These are phyloP conservation scores for Ligustrum vulgare DNA, from an alignment of 257 asterid species.

Conservation along the genomic window DNA sequence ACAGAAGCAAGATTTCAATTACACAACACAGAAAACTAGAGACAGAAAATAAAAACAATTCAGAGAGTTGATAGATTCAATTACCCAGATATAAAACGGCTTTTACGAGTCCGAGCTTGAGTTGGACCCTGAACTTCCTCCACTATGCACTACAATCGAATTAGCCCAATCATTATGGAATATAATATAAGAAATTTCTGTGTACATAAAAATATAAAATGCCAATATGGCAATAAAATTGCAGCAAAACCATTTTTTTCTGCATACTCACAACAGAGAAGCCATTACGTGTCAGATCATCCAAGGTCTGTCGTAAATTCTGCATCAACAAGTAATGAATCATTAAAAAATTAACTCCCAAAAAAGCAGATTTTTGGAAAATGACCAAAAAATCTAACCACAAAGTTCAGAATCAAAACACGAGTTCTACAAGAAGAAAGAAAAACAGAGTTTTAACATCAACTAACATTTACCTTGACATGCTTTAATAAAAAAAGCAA, in stretches of 20 bases:
- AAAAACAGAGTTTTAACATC: background rate
- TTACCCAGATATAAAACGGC: slow-evolving; percentile 98
- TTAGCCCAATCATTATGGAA: background rate
- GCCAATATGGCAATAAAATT: background rate
- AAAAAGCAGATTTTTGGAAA: slow-evolving; percentile 1
- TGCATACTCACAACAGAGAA: slow-evolving; percentile 87
- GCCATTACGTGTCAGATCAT: slow-evolving; percentile 90
- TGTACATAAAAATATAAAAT: background rate
- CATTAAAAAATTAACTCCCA: slow-evolving; percentile 15
- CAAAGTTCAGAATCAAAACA: background rate
- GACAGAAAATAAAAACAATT: slow-evolving; percentile 8
- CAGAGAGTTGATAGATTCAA: slow-evolving; percentile 18
- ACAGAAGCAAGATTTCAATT: slow-evolving; percentile 5
- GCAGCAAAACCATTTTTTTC: slow-evolving; percentile 11
- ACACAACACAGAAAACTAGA: background rate
- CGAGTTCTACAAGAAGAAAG: slow-evolving; percentile 1
- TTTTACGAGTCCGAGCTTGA: slow-evolving; percentile 94
- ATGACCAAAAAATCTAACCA: slow-evolving; percentile 12
- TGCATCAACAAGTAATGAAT: slow-evolving; percentile 36
- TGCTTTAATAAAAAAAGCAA: slow-evolving; percentile 2
- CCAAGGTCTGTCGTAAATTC: slow-evolving; percentile 95
- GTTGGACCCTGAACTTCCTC: slow-evolving; percentile 99
- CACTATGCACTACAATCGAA: slow-evolving; percentile 72
- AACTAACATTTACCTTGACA: slow-evolving; percentile 3
- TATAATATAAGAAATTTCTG: background rate